A percentile compares a stretch with the other conserved stretches of the same genome.
Evolutionary conservation across 2,329 filamentous ascomycete genomes (phyloP).

Genomic region (Aureobasidium subglaciale): DNA sequence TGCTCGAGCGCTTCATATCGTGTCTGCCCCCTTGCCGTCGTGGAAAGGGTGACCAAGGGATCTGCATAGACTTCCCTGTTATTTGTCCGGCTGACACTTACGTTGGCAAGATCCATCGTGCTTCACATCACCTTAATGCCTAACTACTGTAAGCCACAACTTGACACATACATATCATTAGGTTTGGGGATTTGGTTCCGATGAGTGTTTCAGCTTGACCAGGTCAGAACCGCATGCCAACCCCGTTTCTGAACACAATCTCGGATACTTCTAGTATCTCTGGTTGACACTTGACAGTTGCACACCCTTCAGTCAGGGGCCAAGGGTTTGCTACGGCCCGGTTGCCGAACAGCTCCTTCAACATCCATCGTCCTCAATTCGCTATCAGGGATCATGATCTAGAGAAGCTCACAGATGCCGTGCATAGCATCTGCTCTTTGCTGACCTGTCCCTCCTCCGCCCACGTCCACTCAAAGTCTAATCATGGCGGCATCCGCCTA

Average conservation of each 20-base stretch:
- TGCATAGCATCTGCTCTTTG: not conserved
- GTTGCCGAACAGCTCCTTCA: not conserved
- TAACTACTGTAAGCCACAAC: constrained; percentile 3
- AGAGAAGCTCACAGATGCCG: not conserved
- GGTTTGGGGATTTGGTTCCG: not conserved
- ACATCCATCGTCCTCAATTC: not conserved
- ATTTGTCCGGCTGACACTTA: not conserved
- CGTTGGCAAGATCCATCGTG: not conserved
- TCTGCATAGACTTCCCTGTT: not conserved
- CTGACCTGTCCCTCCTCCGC: not conserved
- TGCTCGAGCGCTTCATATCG: not conserved
- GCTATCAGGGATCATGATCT: not conserved
- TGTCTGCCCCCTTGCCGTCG: not conserved
- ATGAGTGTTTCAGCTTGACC: not conserved
- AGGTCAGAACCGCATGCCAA: not conserved
- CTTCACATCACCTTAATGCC: not conserved
- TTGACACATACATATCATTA: not conserved
- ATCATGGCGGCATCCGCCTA: not conserved
- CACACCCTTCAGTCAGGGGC: not conserved
- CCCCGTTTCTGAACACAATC: not conserved
- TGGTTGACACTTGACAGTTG: not conserved
- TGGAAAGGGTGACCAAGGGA: not conserved
- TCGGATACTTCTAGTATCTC: not conserved
- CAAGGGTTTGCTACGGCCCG: not conserved
- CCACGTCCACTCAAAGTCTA: not conserved